phyloP scores from a whole-genome alignment of 2,329 filamentous ascomycete genomes.

The Orbilia blumenaviensis region DNA sequence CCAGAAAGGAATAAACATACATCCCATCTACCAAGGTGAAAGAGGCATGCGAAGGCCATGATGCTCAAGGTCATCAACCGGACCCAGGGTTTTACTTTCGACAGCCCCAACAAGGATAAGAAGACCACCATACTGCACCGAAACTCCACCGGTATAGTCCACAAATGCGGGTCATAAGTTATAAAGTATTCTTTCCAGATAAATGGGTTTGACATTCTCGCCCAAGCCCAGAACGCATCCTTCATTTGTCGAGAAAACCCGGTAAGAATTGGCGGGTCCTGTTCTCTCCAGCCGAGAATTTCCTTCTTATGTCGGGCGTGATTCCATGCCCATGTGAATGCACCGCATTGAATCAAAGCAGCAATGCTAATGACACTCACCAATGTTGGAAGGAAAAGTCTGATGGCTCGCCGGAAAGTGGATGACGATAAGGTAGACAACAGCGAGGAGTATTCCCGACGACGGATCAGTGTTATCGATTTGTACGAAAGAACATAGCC shows the following conservation, averaged over 20 bases:
- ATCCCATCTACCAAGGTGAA: constrained; percentile 53
- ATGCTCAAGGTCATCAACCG: constrained; percentile 54
- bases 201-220: constrained; percentile 56
- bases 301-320: constrained; percentile 29
- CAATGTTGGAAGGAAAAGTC: constrained; percentile 59
- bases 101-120: constrained; percentile 59
- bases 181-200: constrained; percentile 59
- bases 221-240: constrained; percentile 58
- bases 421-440: constrained; percentile 62
- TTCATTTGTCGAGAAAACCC: constrained; percentile 58
- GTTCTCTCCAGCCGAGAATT: constrained; percentile 33
- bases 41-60: constrained; percentile 31
- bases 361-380: constrained; percentile 52
- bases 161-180: constrained; percentile 60
- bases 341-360: constrained; percentile 37
- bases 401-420: constrained; percentile 58
- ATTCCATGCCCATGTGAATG: constrained; percentile 35
- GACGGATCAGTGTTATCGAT: constrained; percentile 64
- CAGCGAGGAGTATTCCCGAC: constrained; percentile 62
- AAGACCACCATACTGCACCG: constrained; percentile 61
- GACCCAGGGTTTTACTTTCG: constrained; percentile 56
- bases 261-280: constrained; percentile 41
- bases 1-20: constrained; percentile 55
- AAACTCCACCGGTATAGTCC: constrained; percentile 62
- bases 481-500: constrained; percentile 69